Evolutionary conservation across 2,329 filamentous ascomycete genomes (phyloP), one percentile per base, ranked within the genome.

Genomic region (Shiraia sp.): DNA sequence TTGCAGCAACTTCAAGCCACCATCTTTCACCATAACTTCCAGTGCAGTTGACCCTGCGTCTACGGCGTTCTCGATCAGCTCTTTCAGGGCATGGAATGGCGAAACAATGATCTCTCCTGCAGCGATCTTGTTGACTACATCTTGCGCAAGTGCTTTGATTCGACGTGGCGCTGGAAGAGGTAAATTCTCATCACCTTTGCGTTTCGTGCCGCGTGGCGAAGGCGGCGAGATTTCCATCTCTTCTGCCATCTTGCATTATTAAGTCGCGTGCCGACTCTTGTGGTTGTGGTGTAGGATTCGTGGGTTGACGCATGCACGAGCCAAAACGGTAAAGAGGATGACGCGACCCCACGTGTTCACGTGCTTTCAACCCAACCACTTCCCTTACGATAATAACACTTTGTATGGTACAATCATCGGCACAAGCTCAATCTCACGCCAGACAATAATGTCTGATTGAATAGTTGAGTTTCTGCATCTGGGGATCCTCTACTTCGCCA

Each of bases 21-120:
- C 93, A 32, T 99, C 93, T 69, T 96, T 97, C 58, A 95, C 87
- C 3, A 96, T 68, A 13, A 99, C 86, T 64, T 99, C 93, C 32
- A 99, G 75, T 2, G 86, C 83, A 0, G 93, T 97, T 3, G 93
- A 88, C 4, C 93, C 92, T n/a, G 95, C 93, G 72, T 99, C 95
- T 12, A 99, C 90, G 3, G 93, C 87, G 60, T 99, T 99, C 68
- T 99, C 93, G 10, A 99, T 90, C 35, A 99, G 76, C 68, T 99
- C 93, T 71, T 99, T 99, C 42, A 99, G 72, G 3, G 95, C 93
- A 69, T 99, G 90, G 19, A 96, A 90, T 0, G 93, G 95, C 2
- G 93, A 92, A 34, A 99, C 90, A 47, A 99, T 99, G 59, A 99
- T 99, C 70, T 99, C 93, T 14, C 93, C 93, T 0, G 93, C 93